A percentile compares a stretch with the other conserved stretches of the same genome.
phyloP scores from a whole-genome alignment of 1,284 basidiomycete genomes.

The Leccinum pallidistipes region DNA sequence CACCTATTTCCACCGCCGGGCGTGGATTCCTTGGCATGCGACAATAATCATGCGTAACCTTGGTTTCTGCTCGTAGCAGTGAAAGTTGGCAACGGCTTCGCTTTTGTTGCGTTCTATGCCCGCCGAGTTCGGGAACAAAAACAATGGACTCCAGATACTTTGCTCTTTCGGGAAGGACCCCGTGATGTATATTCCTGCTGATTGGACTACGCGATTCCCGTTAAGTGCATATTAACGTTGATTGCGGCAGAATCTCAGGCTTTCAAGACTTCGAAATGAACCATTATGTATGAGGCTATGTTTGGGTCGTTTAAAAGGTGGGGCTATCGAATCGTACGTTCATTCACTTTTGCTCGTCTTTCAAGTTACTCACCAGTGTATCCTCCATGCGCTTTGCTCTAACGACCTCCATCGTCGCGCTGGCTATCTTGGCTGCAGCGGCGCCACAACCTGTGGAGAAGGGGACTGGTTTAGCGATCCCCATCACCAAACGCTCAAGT shows the following conservation, averaged over 20 bases:
- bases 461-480: slow-evolving; percentile 3
- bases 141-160: neutral
- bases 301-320: slow-evolving; percentile 3
- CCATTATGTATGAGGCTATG: neutral
- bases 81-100: neutral
- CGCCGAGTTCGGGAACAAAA: neutral
- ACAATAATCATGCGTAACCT: neutral
- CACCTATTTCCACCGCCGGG: neutral
- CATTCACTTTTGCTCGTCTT: neutral
- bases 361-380: neutral
- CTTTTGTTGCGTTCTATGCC: neutral
- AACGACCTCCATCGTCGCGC: neutral
- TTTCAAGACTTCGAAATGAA: neutral
- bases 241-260: neutral
- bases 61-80: neutral
- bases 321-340: neutral
- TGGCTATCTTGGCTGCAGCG: slow-evolving; percentile 11
- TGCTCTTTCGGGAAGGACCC: neutral
- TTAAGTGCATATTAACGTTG: neutral
- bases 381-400: slow-evolving; percentile 12
- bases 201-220: neutral
- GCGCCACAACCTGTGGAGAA: neutral
- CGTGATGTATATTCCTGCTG: neutral
- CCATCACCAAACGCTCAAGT: slow-evolving; percentile 18
- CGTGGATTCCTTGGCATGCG: neutral